phyloP scores from a whole-genome alignment of 129 eudicot species.

The Scalesia atractyloides region DNA sequence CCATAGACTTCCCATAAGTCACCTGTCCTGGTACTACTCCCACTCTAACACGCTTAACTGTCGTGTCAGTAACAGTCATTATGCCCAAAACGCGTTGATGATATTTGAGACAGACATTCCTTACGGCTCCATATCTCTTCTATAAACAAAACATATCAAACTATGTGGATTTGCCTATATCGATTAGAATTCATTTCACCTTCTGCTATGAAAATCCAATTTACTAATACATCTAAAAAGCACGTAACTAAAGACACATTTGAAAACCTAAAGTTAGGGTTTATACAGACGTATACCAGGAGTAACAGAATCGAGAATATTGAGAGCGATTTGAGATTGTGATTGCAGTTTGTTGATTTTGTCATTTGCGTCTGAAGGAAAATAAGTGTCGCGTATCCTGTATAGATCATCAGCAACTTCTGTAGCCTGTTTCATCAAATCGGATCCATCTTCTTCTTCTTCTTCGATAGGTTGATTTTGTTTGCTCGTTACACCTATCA shows the following conservation, averaged over 20 bases:
- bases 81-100: too few species aligned
- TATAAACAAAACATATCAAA: too few species aligned
- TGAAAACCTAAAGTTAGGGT: not conserved
- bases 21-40: too few species aligned
- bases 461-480: slow-evolving; percentile 14
- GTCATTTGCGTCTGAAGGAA: slow-evolving; percentile 57
- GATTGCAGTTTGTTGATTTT: slow-evolving; percentile 48
- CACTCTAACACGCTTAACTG: too few species aligned
- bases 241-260: not conserved
- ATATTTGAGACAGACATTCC: too few species aligned
- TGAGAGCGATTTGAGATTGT: slow-evolving; percentile 60
- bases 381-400: slow-evolving; percentile 69
- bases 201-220: not conserved
- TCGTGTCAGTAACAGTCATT: too few species aligned
- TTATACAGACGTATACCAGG: slow-evolving; percentile 45
- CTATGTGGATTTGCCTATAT: too few species aligned
- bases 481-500: slow-evolving; percentile 35
- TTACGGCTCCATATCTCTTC: too few species aligned
- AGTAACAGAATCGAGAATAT: slow-evolving; percentile 78
- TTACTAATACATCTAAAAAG: not conserved
- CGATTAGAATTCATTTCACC: slow-evolving; percentile 3
- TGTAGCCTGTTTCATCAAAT: slow-evolving; percentile 47
- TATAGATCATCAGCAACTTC: slow-evolving; percentile 70
- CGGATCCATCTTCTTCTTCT: slow-evolving; percentile 28
- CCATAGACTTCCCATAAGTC: too few species aligned